phyloP scores from a whole-genome alignment of 1,284 basidiomycete species.

The Xanthoconium separans region DNA sequence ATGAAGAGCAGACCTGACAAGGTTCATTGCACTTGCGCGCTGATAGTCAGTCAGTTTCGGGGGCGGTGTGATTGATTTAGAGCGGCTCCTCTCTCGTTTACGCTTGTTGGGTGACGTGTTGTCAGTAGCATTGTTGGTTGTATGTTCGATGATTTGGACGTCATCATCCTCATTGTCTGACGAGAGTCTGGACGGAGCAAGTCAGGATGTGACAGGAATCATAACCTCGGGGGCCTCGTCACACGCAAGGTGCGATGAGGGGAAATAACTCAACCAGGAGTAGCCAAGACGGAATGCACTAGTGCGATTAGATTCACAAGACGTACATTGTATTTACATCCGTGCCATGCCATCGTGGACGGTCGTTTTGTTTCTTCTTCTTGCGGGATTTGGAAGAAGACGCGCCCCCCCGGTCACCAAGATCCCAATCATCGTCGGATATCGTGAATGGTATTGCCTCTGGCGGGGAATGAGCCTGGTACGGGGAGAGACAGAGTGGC shows the following conservation, averaged over 20 bases:
- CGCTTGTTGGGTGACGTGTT: conserved; percentile 32
- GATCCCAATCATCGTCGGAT: conserved; percentile 20
- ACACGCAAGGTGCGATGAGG: not conserved
- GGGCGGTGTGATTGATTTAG: conserved; percentile 71
- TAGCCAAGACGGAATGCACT: not conserved
- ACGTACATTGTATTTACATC: conserved; percentile 30
- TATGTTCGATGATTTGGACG: conserved; percentile 36
- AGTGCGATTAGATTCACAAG: not conserved
- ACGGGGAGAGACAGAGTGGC: not conserved
- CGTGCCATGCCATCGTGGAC: conserved; percentile 39
- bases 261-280: not conserved
- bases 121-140: conserved; percentile 20
- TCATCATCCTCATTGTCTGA: conserved; percentile 54
- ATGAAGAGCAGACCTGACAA: conserved; percentile 50
- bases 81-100: conserved; percentile 55
- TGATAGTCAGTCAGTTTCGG: conserved; percentile 54
- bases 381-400: conserved; percentile 36
- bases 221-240: not conserved
- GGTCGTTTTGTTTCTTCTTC: conserved; percentile 37
- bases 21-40: conserved; percentile 49
- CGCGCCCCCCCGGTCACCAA: conserved; percentile 24
- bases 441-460: conserved; percentile 23
- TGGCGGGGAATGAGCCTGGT: conserved; percentile 17
- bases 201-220: conserved; percentile 6
- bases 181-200: conserved; percentile 25